Base-by-base conservation (phyloP, 2,329 filamentous ascomycete species). In the Arthrobotrys pseudoclavata region DNA sequence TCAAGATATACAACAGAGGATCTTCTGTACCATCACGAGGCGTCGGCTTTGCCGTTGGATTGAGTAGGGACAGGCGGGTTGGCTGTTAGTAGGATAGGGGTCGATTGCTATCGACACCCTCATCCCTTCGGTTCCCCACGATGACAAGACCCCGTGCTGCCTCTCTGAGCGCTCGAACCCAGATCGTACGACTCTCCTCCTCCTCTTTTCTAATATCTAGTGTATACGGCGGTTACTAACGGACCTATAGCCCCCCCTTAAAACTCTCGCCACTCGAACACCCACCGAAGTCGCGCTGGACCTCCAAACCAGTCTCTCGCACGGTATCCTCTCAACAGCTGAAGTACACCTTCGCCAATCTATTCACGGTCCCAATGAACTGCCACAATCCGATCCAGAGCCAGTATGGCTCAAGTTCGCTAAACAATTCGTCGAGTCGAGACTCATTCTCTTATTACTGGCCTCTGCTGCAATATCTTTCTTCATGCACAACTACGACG, bases 361-460 rank as follows among this genome's bases (percentile, higher is more conserved):
- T 82, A 89, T 91, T 79, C 89, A 96, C 85, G 96, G 96, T 34
- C 90, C 92, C 29, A 99, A 99, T 84, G 96, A 99, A 84, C 91
- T 99, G 42, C 93, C 96, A 4, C 93, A 96, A 84, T 94, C 98
- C 76, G 91, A 93, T 68, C 93, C 95, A 0, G 96, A 99, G 84
- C 94, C 96, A 9, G 85, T 99, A 72, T 99, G 96, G 94, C 85
- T 97, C 67, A 92, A 96, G 75, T 99, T 99, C 82, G 83, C 97
- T 76, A 96, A 97, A 84, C 96, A 99, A 82, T 99, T 99, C 83
- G 94, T 96, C 83, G 96, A 99, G 83, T 81, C 80, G 22, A 95
- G 96, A 0, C 86, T 99, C 69, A 99, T 99, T 79, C 85, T 98
- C 22, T 88, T 99, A n/a, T 88, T 99, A 15, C 88, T 99, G 22